phyloP scores from a whole-genome alignment of 768 basidiomycete genomes.

The Trametes cubensis region DNA sequence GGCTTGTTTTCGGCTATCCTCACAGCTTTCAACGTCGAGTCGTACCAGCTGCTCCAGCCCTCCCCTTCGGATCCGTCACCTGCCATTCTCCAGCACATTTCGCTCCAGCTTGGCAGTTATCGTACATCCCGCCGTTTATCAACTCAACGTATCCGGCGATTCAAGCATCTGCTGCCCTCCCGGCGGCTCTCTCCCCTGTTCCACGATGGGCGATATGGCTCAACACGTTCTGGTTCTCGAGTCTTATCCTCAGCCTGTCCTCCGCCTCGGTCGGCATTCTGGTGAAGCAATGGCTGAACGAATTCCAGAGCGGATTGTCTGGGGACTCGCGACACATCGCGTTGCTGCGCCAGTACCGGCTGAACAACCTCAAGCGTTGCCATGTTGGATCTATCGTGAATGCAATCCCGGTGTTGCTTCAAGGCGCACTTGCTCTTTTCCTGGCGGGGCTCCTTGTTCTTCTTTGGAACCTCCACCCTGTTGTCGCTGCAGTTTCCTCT shows the following conservation, averaged over 20 bases:
- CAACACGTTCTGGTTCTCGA: conserved; percentile 32
- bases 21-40: conserved; percentile 31
- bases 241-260: conserved; percentile 30
- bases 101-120: conserved; percentile 11
- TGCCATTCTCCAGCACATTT: conserved; percentile 7
- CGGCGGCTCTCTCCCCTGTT: not conserved
- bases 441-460: conserved; percentile 24
- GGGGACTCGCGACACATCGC: not conserved
- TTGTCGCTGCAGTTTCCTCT: conserved; percentile 9
- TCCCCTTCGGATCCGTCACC: not conserved
- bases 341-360: conserved; percentile 23
- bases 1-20: conserved; percentile 32
- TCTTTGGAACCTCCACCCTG: conserved; percentile 18
- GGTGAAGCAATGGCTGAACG: conserved; percentile 35
- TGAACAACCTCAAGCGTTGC: conserved; percentile 24
- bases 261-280: conserved; percentile 32
- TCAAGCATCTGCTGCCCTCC: not conserved
- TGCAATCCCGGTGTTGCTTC: conserved; percentile 24
- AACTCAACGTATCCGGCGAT: conserved; percentile 15
- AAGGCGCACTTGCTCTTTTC: conserved; percentile 27
- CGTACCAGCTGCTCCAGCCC: conserved; percentile 25
- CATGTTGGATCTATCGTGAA: conserved; percentile 20
- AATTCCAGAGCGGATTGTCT: not conserved
- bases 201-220: conserved; percentile 17
- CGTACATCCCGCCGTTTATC: conserved; percentile 9